Evolutionary conservation across 306 rosid species (phyloP).

Genomic region (Oxytropis ochrocephala): DNA sequence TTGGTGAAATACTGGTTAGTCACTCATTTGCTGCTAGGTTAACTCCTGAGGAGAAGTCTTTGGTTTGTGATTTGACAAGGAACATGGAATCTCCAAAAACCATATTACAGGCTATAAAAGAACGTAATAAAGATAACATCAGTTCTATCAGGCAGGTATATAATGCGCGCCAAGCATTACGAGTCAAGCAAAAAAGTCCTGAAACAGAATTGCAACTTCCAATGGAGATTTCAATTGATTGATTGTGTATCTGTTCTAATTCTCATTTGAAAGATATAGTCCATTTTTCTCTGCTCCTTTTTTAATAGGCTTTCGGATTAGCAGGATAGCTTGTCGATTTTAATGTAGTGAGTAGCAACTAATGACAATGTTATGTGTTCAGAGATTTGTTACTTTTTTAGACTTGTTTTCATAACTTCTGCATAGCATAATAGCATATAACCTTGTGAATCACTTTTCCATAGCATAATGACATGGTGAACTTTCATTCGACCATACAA

Average conservation of each 20-base stretch:
- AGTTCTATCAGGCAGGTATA: constrained; percentile 5
- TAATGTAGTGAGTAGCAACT: neutral
- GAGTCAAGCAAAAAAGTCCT: neutral
- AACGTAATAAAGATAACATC: neutral
- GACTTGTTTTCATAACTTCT: too few relatives aligned
- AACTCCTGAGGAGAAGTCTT: neutral
- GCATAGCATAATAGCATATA: too few relatives aligned
- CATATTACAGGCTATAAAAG: neutral
- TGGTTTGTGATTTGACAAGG: neutral
- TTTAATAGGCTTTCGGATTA: neutral
- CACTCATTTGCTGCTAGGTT: neutral
- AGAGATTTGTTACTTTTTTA: neutral
- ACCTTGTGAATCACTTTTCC: too few relatives aligned
- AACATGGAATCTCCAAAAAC: neutral
- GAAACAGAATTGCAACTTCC: neutral
- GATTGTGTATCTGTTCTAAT: neutral
- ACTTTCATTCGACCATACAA: too few relatives aligned
- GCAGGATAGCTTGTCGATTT: neutral
- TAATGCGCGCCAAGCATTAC: neutral
- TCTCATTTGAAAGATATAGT: neutral
- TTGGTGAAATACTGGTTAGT: neutral
- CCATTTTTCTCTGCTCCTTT: neutral
- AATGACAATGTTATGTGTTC: neutral
- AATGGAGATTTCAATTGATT: neutral
- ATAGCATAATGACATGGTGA: too few relatives aligned